phyloP scores from a whole-genome alignment of 345 rosid species.

The Lagerstroemia speciosa region DNA sequence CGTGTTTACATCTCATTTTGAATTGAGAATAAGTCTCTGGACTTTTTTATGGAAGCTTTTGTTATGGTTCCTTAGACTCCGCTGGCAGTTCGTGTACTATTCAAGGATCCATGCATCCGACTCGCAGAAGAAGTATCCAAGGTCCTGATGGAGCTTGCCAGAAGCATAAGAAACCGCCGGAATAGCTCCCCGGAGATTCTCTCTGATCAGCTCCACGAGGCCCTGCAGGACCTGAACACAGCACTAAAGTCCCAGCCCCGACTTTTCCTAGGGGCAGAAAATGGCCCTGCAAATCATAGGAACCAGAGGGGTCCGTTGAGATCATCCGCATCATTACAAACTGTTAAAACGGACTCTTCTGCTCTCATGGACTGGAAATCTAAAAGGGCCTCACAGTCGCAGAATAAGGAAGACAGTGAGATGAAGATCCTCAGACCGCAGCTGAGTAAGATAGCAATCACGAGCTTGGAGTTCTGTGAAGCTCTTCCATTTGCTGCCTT shows the following conservation, averaged over 20 bases:
- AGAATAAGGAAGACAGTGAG: slow-evolving; percentile 12
- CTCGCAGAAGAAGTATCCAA: slow-evolving; percentile 58
- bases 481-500: slow-evolving; percentile 91
- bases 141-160: slow-evolving; percentile 51
- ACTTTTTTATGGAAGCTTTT: not conserved
- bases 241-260: slow-evolving; percentile 74
- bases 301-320: slow-evolving; percentile 11
- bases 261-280: slow-evolving; percentile 60
- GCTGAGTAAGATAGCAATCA: slow-evolving; percentile 51
- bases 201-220: slow-evolving; percentile 69
- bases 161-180: slow-evolving; percentile 47
- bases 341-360: slow-evolving; percentile 56
- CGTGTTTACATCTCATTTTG: not conserved
- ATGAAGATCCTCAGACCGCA: slow-evolving; percentile 58
- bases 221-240: slow-evolving; percentile 62
- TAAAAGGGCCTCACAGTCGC: slow-evolving; percentile 21
- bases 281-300: slow-evolving; percentile 35
- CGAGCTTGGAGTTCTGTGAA: slow-evolving; percentile 63
- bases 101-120: slow-evolving; percentile 71
- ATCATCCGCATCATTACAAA: slow-evolving; percentile 32
- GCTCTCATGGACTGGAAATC: slow-evolving; percentile 54
- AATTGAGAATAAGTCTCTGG: not conserved
- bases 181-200: slow-evolving; percentile 72
- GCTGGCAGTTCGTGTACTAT: slow-evolving; percentile 45
- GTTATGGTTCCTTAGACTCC: slow-evolving; percentile 37